Evolutionary conservation across 2,329 filamentous ascomycete species (phyloP).

Genomic region (Celoporthe dispersa): DNA sequence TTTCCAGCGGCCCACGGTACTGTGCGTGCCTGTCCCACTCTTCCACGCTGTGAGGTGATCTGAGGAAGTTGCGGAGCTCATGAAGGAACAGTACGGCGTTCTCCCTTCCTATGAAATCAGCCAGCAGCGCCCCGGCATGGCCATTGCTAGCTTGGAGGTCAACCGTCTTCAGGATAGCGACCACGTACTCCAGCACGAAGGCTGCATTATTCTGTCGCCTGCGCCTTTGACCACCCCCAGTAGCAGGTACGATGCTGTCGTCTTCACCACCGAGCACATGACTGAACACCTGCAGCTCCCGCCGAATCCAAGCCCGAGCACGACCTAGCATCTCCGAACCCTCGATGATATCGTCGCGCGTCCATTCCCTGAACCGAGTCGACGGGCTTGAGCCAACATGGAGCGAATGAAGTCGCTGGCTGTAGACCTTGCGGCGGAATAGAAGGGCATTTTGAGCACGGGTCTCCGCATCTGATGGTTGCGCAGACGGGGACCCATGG

Average conservation of each 20-base stretch:
- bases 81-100: constrained; percentile 80
- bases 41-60: constrained; percentile 74
- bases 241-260: constrained; percentile 33
- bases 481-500: background rate
- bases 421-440: constrained; percentile 74
- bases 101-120: constrained; percentile 76
- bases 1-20: constrained; percentile 50
- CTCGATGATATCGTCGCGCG: constrained; percentile 65
- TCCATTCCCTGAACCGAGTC: constrained; percentile 77
- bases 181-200: constrained; percentile 83
- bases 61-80: constrained; percentile 80
- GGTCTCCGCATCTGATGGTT: background rate
- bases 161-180: constrained; percentile 81
- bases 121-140: constrained; percentile 77
- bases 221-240: constrained; percentile 17
- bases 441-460: constrained; percentile 43
- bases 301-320: constrained; percentile 79
- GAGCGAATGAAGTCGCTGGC: constrained; percentile 71
- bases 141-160: constrained; percentile 80
- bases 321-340: constrained; percentile 73
- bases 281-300: constrained; percentile 82
- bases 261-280: constrained; percentile 57
- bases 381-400: constrained; percentile 81
- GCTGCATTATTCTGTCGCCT: constrained; percentile 68
- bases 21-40: constrained; percentile 84